These are phyloP conservation scores for Alternaria novae-zelandiae DNA, from an alignment of 2,329 filamentous ascomycete species.

Conservation along the genomic window DNA sequence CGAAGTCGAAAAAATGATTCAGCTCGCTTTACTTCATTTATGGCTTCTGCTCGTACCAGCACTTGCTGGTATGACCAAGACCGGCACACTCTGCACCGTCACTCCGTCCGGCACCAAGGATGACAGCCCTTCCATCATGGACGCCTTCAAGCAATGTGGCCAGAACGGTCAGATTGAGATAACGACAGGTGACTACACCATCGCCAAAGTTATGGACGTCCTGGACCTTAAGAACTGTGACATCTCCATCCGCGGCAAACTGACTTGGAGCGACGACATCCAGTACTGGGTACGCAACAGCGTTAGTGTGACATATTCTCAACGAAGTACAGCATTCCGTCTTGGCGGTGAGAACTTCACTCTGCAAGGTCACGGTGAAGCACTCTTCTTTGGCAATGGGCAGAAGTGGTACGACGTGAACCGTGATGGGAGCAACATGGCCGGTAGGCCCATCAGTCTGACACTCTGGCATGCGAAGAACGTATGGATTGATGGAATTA, in stretches of 20 bases:
- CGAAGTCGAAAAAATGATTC: slow-evolving; percentile 13
- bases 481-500: slow-evolving; percentile 53
- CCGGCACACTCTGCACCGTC: slow-evolving; percentile 30
- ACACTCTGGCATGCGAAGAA: slow-evolving; percentile 57
- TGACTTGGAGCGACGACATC: slow-evolving; percentile 37
- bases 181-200: slow-evolving; percentile 30
- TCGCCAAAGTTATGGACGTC: slow-evolving; percentile 38
- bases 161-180: slow-evolving; percentile 36
- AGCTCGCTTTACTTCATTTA: slow-evolving; percentile 8
- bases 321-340: slow-evolving; percentile 30
- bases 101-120: slow-evolving; percentile 30
- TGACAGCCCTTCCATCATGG: slow-evolving; percentile 31
- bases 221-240: slow-evolving; percentile 34
- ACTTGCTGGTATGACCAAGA: slow-evolving; percentile 31
- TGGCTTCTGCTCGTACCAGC: slow-evolving; percentile 12
- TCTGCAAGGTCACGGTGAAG: slow-evolving; percentile 30
- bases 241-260: slow-evolving; percentile 33
- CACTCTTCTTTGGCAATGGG: slow-evolving; percentile 38
- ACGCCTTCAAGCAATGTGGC: slow-evolving; percentile 38
- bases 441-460: slow-evolving; percentile 54
- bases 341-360: slow-evolving; percentile 34
- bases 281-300: slow-evolving; percentile 34
- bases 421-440: slow-evolving; percentile 49
- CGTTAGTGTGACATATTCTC: slow-evolving; percentile 31
- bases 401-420: slow-evolving; percentile 51